Evolutionary conservation across 2,329 filamentous ascomycete genomes (phyloP).

Genomic region (Fusarium sp.): DNA sequence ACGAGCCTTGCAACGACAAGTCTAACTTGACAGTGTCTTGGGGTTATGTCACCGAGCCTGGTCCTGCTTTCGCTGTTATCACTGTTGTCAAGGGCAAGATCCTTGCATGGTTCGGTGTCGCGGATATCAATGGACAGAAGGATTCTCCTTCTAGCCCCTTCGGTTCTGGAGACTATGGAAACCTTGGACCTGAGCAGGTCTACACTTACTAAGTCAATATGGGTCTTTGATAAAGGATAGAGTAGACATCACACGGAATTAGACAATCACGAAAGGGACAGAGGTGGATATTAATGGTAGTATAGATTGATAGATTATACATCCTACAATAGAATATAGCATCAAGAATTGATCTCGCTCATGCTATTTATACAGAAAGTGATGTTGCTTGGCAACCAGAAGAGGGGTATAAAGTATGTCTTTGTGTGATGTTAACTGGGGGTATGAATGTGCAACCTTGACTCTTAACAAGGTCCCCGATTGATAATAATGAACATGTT

Average conservation of each 20-base stretch:
- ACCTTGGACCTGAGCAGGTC: conserved; percentile 33
- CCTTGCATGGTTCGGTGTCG: conserved; percentile 38
- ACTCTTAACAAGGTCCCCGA: not conserved
- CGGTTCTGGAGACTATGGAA: conserved; percentile 27
- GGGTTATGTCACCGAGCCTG: conserved; percentile 34
- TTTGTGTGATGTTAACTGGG: not conserved
- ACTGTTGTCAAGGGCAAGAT: conserved; percentile 31
- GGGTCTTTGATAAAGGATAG: not conserved
- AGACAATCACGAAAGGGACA: not conserved
- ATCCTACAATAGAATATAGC: not conserved
- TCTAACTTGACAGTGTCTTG: conserved; percentile 33
- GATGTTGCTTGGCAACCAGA: not conserved
- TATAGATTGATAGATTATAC: not conserved
- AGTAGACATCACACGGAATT: not conserved
- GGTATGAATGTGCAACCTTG: not conserved
- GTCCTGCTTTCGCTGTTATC: conserved; percentile 33
- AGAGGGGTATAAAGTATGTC: not conserved
- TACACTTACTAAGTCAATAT: conserved; percentile 24
- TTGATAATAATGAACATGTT: not conserved
- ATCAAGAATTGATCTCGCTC: not conserved
- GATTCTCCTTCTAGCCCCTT: conserved; percentile 28
- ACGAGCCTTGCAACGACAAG: conserved; percentile 28
- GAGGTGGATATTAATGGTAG: not conserved
- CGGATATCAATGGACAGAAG: conserved; percentile 32
- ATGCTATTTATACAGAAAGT: not conserved